These are phyloP conservation scores for Candida corydali DNA, from an alignment of 805 yeast species.

Conservation along the genomic window DNA sequence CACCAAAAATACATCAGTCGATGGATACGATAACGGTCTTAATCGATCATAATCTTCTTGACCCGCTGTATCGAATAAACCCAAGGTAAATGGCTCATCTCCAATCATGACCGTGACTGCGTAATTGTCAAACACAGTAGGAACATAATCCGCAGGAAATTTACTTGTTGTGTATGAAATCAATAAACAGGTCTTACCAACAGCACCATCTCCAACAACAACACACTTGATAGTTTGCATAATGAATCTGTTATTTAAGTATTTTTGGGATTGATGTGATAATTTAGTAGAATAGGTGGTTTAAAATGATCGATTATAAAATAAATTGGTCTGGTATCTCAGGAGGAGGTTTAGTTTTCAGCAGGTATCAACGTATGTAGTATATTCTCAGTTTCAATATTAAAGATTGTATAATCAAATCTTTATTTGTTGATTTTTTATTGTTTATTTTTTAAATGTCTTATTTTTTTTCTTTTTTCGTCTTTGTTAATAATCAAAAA, in stretches of 20 bases:
- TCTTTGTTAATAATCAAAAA: no score
- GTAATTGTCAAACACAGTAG: conserved; percentile 95
- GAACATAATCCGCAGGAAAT: conserved; percentile 97
- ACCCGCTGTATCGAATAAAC: conserved; percentile 98
- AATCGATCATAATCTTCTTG: conserved; percentile 98
- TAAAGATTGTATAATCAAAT: no score
- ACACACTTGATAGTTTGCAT: conserved; percentile 84
- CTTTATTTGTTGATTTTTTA: no score
- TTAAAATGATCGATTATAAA: no score
- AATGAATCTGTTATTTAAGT: not conserved
- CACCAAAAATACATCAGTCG: conserved; percentile 93
- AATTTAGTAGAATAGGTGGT: no score
- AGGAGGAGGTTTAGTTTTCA: no score
- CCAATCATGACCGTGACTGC: conserved; percentile 96
- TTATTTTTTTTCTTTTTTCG: no score
- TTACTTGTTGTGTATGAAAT: conserved; percentile 95
- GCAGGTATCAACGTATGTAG: no score
- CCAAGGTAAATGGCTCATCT: conserved; percentile 95
- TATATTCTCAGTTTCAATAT: no score
- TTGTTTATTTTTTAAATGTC: no score
- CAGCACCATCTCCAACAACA: conserved; percentile 99
- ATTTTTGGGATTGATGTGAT: no score
- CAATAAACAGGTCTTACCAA: conserved; percentile 92
- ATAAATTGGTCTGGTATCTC: no score
- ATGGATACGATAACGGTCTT: conserved; percentile 95